Percentiles rank a stretch among this genome's conserved stretches.
phyloP scores from a whole-genome alignment of 805 yeast genomes.

The Teunomyces kruisii region DNA sequence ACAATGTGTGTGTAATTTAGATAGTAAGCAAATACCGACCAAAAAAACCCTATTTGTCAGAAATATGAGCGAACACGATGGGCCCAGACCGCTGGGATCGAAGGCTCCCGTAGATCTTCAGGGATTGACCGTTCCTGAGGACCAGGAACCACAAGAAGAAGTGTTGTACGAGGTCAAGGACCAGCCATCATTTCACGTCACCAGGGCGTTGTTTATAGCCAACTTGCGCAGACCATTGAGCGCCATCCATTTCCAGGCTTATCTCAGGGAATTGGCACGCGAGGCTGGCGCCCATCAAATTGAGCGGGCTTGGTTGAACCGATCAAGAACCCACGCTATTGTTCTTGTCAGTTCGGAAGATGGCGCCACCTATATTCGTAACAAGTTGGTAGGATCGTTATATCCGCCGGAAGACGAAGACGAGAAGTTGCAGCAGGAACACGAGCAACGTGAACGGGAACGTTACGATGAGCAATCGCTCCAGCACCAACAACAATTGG shows the following conservation, averaged over 20 bases:
- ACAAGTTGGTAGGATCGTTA: slow-evolving; percentile 30
- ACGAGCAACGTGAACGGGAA: slow-evolving; percentile 18
- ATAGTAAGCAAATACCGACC: background rate
- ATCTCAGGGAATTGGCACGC: slow-evolving; percentile 30
- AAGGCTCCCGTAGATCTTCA: slow-evolving; percentile 1
- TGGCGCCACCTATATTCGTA: slow-evolving; percentile 39
- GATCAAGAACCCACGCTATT: slow-evolving; percentile 41
- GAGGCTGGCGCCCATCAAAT: slow-evolving; percentile 22
- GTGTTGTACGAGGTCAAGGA: slow-evolving; percentile 35
- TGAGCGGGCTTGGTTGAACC: slow-evolving; percentile 48
- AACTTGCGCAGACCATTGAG: slow-evolving; percentile 41
- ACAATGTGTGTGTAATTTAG: no score
- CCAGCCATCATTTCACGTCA: slow-evolving; percentile 33
- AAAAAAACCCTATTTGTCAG: background rate
- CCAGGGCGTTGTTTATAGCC: slow-evolving; percentile 47
- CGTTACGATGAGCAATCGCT: slow-evolving; percentile 14
- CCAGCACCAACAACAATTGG: slow-evolving; percentile 13
- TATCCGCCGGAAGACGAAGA: slow-evolving; percentile 34
- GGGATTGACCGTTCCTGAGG: slow-evolving; percentile 1
- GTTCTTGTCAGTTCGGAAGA: slow-evolving; percentile 39
- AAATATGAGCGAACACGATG: background rate
- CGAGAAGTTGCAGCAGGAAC: slow-evolving; percentile 14
- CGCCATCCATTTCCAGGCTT: slow-evolving; percentile 36
- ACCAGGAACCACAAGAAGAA: slow-evolving; percentile 20
- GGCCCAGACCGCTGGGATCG: background rate